phyloP scores from a whole-genome alignment of 139 green algal genomes.

The Nannochloris sp. region DNA sequence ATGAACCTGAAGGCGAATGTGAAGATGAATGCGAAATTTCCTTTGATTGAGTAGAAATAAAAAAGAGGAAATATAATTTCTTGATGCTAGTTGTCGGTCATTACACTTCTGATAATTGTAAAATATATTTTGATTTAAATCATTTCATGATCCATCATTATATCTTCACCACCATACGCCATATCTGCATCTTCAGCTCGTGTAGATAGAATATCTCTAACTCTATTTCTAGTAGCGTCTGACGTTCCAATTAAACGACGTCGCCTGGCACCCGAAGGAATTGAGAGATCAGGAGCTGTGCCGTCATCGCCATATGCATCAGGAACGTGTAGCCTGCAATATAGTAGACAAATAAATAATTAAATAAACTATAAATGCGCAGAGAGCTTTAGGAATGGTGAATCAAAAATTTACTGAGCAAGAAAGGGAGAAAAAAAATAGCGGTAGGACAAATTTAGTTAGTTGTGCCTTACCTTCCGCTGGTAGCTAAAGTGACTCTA shows the following conservation, averaged over 20 bases:
- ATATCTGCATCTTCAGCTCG: background rate
- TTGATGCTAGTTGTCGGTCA: background rate
- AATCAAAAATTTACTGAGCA: too few relatives aligned
- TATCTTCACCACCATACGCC: background rate
- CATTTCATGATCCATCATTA: background rate
- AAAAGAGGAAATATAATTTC: too few relatives aligned
- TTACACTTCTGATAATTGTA: too few relatives aligned
- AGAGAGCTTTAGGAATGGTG: too few relatives aligned
- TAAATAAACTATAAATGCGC: background rate
- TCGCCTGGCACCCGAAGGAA: too few relatives aligned
- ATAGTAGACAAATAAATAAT: background rate
- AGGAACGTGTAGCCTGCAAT: background rate
- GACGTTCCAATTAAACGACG: background rate
- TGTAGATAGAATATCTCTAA: background rate
- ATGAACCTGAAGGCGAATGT: background rate
- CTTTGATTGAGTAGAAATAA: too few relatives aligned
- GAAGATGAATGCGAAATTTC: background rate
- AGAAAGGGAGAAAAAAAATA: too few relatives aligned
- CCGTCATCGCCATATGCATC: background rate
- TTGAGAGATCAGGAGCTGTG: too few relatives aligned
- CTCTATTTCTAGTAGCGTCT: background rate
- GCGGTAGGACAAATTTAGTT: background rate
- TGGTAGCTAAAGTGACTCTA: background rate
- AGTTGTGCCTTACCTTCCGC: background rate
- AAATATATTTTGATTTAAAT: background rate